Percentiles rank a stretch among this genome's conserved stretches.
phyloP scores from a whole-genome alignment of 108 stramenopile species.

The Cylindrotheca closterium region DNA sequence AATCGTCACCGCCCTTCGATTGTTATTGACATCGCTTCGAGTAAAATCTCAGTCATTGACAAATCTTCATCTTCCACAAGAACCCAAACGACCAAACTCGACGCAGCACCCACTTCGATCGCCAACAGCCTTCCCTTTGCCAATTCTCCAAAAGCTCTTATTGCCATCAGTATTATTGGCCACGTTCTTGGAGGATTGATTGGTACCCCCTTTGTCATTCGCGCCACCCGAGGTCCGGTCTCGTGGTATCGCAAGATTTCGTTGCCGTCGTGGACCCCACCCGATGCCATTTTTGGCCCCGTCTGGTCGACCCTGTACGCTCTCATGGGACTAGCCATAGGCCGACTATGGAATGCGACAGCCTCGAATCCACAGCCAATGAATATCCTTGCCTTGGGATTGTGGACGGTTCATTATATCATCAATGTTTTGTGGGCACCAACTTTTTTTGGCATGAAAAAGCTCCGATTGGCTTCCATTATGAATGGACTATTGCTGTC shows the following conservation, averaged over 20 bases:
- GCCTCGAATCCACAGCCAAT: conserved; percentile 1
- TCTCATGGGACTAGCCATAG: conserved; percentile 53
- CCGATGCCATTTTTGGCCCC: conserved; percentile 61
- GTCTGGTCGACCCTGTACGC: conserved; percentile 68
- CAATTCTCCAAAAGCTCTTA: no score
- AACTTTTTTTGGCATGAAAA: conserved; percentile 56
- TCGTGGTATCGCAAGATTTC: conserved; percentile 54
- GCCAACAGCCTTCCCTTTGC: no score
- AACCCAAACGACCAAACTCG: no score
- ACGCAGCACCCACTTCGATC: no score
- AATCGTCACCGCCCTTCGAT: no score
- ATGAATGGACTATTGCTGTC: conserved; percentile 43
- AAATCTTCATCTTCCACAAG: no score
- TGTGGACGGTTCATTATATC: conserved; percentile 46
- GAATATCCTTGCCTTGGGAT: conserved; percentile 4
- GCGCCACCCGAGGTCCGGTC: conserved; percentile 29
- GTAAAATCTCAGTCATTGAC: no score
- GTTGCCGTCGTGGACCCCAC: conserved; percentile 60
- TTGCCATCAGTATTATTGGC: conserved; percentile 22
- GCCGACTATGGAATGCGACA: conserved; percentile 14
- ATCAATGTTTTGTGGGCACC: conserved; percentile 70
- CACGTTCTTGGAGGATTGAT: conserved; percentile 42
- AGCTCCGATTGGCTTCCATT: conserved; percentile 38
- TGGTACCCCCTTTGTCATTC: conserved; percentile 48
- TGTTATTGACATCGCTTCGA: no score